These are phyloP conservation scores for Allomyces macrogynus DNA, from an alignment of 192 early-diverging fungal genomes.

Conservation along the genomic window DNA sequence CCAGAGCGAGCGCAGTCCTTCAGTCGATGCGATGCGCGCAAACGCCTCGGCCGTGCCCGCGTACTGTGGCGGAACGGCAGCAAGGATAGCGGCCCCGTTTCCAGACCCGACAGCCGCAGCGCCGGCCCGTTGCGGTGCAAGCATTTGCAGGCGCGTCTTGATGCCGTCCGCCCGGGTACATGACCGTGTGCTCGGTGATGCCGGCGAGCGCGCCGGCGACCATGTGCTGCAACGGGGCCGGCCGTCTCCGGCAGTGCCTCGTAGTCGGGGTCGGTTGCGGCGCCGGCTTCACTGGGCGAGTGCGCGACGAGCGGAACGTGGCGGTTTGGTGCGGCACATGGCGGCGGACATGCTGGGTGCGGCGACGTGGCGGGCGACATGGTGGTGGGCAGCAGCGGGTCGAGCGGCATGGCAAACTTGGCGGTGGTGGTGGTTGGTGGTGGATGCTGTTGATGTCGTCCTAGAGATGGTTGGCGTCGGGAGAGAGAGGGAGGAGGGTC, in stretches of 20 bases:
- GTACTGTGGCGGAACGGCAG: conserved; percentile 23
- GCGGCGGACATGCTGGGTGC: too few species aligned
- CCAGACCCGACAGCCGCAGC: not conserved
- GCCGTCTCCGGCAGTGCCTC: conserved; percentile 72
- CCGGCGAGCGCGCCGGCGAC: conserved; percentile 89
- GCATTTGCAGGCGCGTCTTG: conserved; percentile 23
- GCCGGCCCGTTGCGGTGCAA: not conserved
- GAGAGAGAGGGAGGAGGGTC: too few species aligned
- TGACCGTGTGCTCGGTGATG: conserved; percentile 86
- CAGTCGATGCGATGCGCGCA: conserved; percentile 45
- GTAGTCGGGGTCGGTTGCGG: conserved; percentile 53
- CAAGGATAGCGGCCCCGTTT: not conserved
- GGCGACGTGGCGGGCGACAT: too few species aligned
- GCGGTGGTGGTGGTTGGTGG: too few species aligned
- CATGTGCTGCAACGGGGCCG: conserved; percentile 55
- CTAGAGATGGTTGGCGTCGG: too few species aligned
- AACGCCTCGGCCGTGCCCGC: conserved; percentile 48
- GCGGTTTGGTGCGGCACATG: too few species aligned
- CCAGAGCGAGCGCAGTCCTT: conserved; percentile 68
- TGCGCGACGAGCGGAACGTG: not conserved
- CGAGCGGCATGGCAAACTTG: too few species aligned
- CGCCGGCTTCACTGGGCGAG: not conserved
- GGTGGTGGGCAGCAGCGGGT: too few species aligned
- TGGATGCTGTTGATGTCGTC: too few species aligned
- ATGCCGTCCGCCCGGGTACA: conserved; percentile 87